Conservation (phyloP, 2,329 filamentous ascomycete species). For the Fonsecaea monophora region DNA sequence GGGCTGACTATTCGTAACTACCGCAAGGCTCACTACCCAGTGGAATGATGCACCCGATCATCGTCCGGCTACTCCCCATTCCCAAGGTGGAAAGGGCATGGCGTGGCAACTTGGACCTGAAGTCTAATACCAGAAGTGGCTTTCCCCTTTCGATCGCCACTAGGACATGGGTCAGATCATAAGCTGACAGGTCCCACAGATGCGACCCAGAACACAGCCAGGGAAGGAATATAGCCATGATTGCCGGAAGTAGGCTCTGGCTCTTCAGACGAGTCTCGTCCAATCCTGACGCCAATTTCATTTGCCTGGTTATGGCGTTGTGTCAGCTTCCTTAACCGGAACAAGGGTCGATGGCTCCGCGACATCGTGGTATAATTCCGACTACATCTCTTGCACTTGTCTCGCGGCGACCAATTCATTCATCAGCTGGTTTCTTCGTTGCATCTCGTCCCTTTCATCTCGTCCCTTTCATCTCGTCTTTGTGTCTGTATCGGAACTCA, state of each 20-base stretch:
- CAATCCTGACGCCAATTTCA: background rate
- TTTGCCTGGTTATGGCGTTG: background rate
- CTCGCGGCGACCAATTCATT: background rate
- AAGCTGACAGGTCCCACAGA: conserved; percentile 1
- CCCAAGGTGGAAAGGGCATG: background rate
- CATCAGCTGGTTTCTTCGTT: background rate
- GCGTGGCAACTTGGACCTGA: background rate
- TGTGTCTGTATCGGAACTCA: background rate
- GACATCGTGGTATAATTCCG: background rate
- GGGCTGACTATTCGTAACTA: background rate
- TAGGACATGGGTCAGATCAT: background rate
- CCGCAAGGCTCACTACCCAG: background rate
- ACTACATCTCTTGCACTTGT: background rate
- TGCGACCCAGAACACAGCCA: background rate
- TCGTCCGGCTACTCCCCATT: background rate
- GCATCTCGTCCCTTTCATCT: background rate
- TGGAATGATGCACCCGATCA: too few species aligned
- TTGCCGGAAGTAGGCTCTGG: background rate
- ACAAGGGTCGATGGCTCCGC: background rate
- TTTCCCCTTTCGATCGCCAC: background rate
- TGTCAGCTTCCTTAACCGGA: background rate
- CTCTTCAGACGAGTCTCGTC: background rate
- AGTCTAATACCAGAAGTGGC: background rate
- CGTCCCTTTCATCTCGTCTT: background rate
- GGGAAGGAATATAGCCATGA: background rate